phyloP scores from a whole-genome alignment of 208 protist genomes.

The Porcisia deanei region DNA sequence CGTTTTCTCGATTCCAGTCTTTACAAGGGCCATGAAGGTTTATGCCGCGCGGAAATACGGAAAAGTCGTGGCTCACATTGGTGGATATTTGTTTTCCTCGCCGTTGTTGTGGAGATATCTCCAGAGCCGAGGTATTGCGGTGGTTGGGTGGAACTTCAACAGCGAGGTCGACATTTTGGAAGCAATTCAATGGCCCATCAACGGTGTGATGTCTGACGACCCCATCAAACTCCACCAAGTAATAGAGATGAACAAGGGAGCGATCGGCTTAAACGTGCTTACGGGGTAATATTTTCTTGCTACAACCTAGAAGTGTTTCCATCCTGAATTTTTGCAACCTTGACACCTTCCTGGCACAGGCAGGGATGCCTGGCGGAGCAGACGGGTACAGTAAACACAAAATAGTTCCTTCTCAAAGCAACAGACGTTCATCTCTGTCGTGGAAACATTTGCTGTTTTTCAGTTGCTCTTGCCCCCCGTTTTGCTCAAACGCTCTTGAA shows the following conservation, averaged over 20 bases:
- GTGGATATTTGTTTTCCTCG: constrained; percentile 47
- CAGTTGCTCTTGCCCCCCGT: not conserved
- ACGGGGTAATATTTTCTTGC: not conserved
- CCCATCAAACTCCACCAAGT: constrained; percentile 30
- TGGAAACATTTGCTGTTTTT: not conserved
- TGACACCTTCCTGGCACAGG: not conserved
- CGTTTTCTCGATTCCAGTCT: constrained; percentile 78
- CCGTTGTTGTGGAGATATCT: constrained; percentile 75
- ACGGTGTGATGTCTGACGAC: constrained; percentile 80
- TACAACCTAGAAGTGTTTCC: not conserved
- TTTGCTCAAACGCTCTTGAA: not conserved
- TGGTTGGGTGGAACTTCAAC: constrained; percentile 82
- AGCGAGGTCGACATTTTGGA: constrained; percentile 63
- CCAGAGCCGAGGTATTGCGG: constrained; percentile 63
- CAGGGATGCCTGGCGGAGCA: not conserved
- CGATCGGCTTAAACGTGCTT: constrained; percentile 1
- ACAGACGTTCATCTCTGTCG: not conserved
- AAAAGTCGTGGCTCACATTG: constrained; percentile 18
- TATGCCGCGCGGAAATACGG: constrained; percentile 24
- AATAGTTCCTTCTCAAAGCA: not conserved
- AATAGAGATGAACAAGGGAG: constrained; percentile 9
- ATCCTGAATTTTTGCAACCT: not conserved
- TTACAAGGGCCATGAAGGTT: constrained; percentile 44
- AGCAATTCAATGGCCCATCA: constrained; percentile 49
- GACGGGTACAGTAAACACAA: not conserved